Evolutionary conservation across 371 early-diverging fungal genomes (phyloP).

Genomic region (Actinomortierella wolfii): DNA sequence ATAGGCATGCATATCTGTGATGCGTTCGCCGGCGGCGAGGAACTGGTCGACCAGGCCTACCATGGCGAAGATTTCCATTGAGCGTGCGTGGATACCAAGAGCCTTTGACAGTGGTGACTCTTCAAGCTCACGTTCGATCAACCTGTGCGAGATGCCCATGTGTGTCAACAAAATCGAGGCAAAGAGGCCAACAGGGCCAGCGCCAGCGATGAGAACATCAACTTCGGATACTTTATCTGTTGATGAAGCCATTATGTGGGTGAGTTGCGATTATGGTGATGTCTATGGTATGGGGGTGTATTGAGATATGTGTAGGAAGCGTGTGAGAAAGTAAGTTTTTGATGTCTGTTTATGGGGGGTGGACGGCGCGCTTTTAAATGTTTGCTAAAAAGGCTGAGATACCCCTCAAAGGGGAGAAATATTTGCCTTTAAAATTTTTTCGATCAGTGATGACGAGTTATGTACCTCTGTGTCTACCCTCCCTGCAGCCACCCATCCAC

Average conservation of each 20-base stretch:
- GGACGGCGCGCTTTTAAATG: background rate
- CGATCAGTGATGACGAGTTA: too few relatives aligned
- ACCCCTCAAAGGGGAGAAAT: too few relatives aligned
- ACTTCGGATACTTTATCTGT: slow-evolving; percentile 5
- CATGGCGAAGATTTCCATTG: slow-evolving; percentile 37
- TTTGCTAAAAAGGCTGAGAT: too few relatives aligned
- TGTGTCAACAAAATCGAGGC: slow-evolving; percentile 36
- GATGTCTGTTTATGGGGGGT: background rate
- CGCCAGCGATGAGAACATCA: slow-evolving; percentile 57
- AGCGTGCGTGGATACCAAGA: slow-evolving; percentile 36
- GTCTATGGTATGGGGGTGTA: too few relatives aligned
- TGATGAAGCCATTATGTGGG: background rate
- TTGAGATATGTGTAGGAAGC: background rate
- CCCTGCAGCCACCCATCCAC: too few relatives aligned
- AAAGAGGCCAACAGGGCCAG: slow-evolving; percentile 63
- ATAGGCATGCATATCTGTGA: slow-evolving; percentile 19
- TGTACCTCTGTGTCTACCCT: too few relatives aligned
- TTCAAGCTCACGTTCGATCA: slow-evolving; percentile 37
- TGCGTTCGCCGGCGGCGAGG: slow-evolving; percentile 8
- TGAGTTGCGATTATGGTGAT: too few relatives aligned
- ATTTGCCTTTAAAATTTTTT: too few relatives aligned
- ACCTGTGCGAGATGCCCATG: slow-evolving; percentile 26
- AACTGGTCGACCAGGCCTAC: slow-evolving; percentile 29
- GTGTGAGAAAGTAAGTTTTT: background rate
- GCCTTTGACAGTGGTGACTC: slow-evolving; percentile 34